These are phyloP conservation scores for Xanthoparmelia taractica DNA, from an alignment of 495 filamentous ascomycete genomes.

Conservation along the genomic window DNA sequence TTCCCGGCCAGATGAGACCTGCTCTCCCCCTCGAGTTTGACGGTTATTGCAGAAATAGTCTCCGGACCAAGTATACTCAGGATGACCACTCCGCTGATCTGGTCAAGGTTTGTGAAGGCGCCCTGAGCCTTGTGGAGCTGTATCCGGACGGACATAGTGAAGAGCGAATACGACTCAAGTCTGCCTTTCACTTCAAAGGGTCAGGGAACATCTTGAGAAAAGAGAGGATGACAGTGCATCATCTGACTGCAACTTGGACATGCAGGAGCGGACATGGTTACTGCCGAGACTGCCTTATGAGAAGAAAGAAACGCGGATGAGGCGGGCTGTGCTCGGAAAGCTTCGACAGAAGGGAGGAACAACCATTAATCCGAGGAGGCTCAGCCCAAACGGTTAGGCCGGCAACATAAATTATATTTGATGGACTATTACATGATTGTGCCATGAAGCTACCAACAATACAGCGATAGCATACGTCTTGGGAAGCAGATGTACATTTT, in stretches of 20 bases:
- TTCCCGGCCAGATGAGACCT: conserved; percentile 52
- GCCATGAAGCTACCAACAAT: neutral
- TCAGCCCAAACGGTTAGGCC: no score
- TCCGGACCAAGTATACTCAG: conserved; percentile 56
- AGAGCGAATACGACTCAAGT: neutral
- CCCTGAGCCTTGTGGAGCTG: conserved; percentile 63
- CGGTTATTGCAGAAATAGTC: conserved; percentile 67
- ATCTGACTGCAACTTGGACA: neutral
- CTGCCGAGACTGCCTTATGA: conserved; percentile 6
- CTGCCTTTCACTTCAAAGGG: neutral
- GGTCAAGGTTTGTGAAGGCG: conserved; percentile 86
- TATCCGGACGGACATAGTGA: conserved; percentile 69
- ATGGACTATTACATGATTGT: neutral
- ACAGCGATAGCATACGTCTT: neutral
- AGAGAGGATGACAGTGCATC: neutral
- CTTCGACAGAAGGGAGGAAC: neutral
- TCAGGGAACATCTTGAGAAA: neutral
- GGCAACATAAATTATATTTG: no score
- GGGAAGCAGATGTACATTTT: neutral
- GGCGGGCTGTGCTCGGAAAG: conserved; percentile 13
- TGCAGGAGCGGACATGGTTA: conserved; percentile 8
- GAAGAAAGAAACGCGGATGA: conserved; percentile 9
- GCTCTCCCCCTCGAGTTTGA: conserved; percentile 91
- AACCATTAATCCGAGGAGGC: neutral
- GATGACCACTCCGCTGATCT: conserved; percentile 61